Conservation (phyloP, 139 green algal genomes). For the Chlamydomonas incerta region DNA sequence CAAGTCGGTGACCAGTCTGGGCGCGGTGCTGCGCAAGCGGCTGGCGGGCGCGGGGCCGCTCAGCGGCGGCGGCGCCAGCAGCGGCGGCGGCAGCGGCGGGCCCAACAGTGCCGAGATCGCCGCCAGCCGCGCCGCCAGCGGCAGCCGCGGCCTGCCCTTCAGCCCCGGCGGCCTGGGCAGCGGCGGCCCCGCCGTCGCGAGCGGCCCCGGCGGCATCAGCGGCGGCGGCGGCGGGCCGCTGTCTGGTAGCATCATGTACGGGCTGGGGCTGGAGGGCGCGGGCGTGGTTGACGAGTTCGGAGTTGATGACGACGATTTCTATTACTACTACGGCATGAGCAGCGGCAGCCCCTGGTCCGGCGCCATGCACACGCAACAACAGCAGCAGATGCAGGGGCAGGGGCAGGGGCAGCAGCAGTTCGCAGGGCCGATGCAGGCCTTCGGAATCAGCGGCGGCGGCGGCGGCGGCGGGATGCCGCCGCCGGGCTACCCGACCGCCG, state of each 20-base stretch:
- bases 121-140: neutral
- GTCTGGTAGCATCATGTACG: no score
- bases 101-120: neutral
- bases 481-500: no score
- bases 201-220: neutral
- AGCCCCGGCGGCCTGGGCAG: neutral
- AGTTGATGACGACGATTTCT: neutral
- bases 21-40: neutral
- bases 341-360: neutral
- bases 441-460: neutral
- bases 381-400: no score
- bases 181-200: neutral
- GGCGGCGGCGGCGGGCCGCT: neutral
- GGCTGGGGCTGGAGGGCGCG: no score
- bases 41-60: neutral
- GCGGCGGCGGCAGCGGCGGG: neutral
- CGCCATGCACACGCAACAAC: no score
- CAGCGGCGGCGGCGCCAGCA: no score
- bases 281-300: no score
- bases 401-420: no score
- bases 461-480: neutral
- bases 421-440: no score
- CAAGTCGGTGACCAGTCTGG: neutral
- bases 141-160: neutral
- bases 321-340: neutral